Conservation (phyloP, 2,329 filamentous ascomycete species). For the Cladophialophora bantiana region DNA sequence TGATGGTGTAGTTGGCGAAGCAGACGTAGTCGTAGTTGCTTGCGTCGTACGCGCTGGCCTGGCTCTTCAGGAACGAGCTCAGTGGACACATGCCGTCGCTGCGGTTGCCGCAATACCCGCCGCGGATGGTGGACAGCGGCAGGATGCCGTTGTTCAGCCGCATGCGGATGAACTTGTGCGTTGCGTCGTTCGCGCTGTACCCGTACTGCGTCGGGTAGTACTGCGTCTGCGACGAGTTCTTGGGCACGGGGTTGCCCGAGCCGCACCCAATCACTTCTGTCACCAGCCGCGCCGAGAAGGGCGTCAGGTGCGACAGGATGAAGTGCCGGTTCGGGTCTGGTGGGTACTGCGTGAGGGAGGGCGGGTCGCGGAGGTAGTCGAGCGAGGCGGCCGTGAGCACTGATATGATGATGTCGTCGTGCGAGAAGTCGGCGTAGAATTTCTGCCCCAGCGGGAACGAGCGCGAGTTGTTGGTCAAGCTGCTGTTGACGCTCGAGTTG, state of each 20-base stretch:
- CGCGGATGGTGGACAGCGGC: conserved; percentile 56
- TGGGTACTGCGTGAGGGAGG: conserved; percentile 50
- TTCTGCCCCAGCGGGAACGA: conserved; percentile 58
- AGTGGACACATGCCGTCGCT: conserved; percentile 57
- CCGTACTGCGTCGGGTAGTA: conserved; percentile 57
- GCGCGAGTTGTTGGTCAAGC: conserved; percentile 53
- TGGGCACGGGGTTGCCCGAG: conserved; percentile 48
- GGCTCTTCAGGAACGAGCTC: conserved; percentile 52
- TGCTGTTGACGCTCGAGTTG: conserved; percentile 61
- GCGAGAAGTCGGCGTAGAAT: conserved; percentile 62
- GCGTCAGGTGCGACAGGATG: conserved; percentile 59
- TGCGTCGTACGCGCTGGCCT: conserved; percentile 48
- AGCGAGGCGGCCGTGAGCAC: conserved; percentile 61
- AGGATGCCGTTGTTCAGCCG: conserved; percentile 59
- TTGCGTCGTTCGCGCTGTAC: conserved; percentile 51
- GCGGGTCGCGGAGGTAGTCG: conserved; percentile 61
- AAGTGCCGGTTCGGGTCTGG: conserved; percentile 52
- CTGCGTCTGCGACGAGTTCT: conserved; percentile 43
- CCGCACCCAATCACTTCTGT: conserved; percentile 64
- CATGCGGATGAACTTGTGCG: conserved; percentile 59
- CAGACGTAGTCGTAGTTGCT: conserved; percentile 59
- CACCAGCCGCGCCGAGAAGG: conserved; percentile 62
- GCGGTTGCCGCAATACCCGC: conserved; percentile 53
- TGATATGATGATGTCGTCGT: conserved; percentile 61
- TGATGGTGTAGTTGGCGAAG: conserved; percentile 57